Percentiles rank a stretch among this genome's conserved stretches.
These are phyloP conservation scores for Kwoniella shivajii DNA, from an alignment of 1,284 basidiomycete species.

Conservation along the genomic window DNA sequence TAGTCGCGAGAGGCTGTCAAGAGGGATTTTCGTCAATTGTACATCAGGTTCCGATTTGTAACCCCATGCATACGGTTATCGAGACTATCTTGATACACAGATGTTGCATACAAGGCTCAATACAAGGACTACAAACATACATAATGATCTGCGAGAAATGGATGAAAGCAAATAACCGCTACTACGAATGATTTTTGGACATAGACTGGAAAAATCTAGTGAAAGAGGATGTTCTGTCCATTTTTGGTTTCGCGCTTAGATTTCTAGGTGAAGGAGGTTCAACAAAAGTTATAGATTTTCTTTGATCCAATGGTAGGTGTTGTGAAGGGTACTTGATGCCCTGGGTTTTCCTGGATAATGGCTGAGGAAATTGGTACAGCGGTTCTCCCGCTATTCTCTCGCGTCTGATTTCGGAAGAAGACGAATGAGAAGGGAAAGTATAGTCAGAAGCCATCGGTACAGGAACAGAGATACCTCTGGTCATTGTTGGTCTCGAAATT, in stretches of 20 bases:
- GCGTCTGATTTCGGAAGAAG: background rate
- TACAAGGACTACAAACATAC: too few species aligned
- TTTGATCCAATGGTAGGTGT: background rate
- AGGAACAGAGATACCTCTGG: background rate
- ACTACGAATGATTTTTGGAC: slow-evolving; percentile 3
- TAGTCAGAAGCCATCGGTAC: background rate
- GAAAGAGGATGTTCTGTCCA: slow-evolving; percentile 24
- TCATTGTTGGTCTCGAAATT: background rate
- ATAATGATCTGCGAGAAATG: slow-evolving; percentile 18
- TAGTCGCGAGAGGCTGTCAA: too few species aligned
- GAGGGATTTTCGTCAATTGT: too few species aligned
- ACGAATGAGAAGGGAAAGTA: background rate
- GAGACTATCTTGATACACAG: too few species aligned
- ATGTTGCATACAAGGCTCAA: too few species aligned
- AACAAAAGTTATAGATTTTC: slow-evolving; percentile 13
- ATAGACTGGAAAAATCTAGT: slow-evolving; percentile 28
- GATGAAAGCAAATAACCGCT: background rate
- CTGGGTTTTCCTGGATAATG: too few species aligned
- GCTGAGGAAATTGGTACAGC: background rate
- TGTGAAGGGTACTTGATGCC: too few species aligned
- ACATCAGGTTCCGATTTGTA: too few species aligned
- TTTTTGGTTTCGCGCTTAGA: slow-evolving; percentile 6
- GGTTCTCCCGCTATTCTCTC: background rate
- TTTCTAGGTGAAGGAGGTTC: slow-evolving; percentile 6
- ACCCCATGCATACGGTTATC: too few species aligned